Evolutionary conservation across 1,284 basidiomycete genomes (phyloP).

Genomic region (Leccinum insolens): DNA sequence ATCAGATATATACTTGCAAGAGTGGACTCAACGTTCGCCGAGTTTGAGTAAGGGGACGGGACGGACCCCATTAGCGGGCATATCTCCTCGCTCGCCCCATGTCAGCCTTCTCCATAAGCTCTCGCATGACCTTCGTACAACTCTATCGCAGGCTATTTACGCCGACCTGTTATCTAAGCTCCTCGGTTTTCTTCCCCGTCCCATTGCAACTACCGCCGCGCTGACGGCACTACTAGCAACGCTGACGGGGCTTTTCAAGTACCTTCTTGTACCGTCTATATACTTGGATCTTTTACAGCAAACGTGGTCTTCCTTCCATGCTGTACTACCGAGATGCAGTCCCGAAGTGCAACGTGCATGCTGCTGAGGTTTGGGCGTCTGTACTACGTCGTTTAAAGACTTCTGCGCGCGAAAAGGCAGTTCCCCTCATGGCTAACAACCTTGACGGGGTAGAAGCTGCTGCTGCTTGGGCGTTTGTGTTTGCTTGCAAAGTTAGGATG

Average conservation of each 20-base stretch:
- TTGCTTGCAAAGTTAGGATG: constrained; percentile 67
- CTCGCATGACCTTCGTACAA: constrained; percentile 73
- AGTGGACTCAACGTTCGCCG: too few species aligned
- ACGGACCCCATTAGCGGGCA: too few species aligned
- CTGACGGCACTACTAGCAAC: constrained; percentile 68
- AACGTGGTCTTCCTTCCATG: constrained; percentile 59
- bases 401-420: constrained; percentile 51
- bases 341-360: constrained; percentile 68
- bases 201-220: constrained; percentile 48
- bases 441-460: constrained; percentile 56
- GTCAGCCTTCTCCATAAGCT: constrained; percentile 74
- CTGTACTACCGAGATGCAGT: constrained; percentile 56
- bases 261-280: constrained; percentile 64
- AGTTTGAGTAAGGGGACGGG: too few species aligned
- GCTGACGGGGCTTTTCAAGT: constrained; percentile 67
- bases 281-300: constrained; percentile 50
- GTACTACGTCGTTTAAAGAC: constrained; percentile 65
- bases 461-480: constrained; percentile 68
- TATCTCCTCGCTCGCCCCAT: constrained; percentile 17
- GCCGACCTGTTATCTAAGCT: constrained; percentile 53
- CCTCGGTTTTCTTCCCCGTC: constrained; percentile 58
- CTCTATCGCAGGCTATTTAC: constrained; percentile 60
- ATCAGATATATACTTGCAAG: too few species aligned
- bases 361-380: constrained; percentile 80
- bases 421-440: constrained; percentile 49